phyloP scores from a whole-genome alignment of 805 yeast genomes.

The Teunomyces gatunensis region DNA sequence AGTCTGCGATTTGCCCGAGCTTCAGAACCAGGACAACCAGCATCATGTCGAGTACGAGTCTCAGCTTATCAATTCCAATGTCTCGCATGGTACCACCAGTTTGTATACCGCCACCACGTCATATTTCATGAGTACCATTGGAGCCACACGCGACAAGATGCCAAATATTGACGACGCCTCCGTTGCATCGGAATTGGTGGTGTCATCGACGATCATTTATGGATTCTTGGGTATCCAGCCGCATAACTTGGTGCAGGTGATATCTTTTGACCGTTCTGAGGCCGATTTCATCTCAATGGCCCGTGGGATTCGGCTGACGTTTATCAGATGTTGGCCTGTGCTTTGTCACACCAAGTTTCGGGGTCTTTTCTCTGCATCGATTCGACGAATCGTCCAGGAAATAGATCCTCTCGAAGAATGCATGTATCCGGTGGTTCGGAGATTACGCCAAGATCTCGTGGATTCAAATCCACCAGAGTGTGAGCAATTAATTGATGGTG shows the following conservation, averaged over 20 bases:
- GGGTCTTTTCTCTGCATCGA: neutral
- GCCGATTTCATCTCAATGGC: constrained; percentile 23
- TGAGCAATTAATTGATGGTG: constrained; percentile 3
- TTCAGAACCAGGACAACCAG: constrained; percentile 7
- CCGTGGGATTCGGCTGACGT: constrained; percentile 14
- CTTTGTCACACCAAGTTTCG: neutral
- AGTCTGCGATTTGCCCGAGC: constrained; percentile 20
- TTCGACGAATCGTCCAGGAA: constrained; percentile 6
- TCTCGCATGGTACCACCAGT: neutral
- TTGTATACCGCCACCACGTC: constrained; percentile 6
- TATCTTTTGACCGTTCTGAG: constrained; percentile 18
- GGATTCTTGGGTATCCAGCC: constrained; percentile 35
- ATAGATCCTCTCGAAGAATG: constrained; percentile 3
- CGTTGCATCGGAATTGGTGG: constrained; percentile 13
- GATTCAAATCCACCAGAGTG: neutral
- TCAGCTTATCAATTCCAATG: constrained; percentile 1
- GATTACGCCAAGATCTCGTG: constrained; percentile 1
- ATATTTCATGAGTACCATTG: constrained; percentile 21
- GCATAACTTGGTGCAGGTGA: constrained; percentile 25
- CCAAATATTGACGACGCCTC: constrained; percentile 3
- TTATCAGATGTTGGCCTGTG: neutral
- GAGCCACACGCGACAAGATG: constrained; percentile 9
- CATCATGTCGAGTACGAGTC: neutral
- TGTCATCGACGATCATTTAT: constrained; percentile 22
- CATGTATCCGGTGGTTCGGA: neutral